Conservation (phyloP, 2,329 filamentous ascomycete species). For the Kalmusia sp. region DNA sequence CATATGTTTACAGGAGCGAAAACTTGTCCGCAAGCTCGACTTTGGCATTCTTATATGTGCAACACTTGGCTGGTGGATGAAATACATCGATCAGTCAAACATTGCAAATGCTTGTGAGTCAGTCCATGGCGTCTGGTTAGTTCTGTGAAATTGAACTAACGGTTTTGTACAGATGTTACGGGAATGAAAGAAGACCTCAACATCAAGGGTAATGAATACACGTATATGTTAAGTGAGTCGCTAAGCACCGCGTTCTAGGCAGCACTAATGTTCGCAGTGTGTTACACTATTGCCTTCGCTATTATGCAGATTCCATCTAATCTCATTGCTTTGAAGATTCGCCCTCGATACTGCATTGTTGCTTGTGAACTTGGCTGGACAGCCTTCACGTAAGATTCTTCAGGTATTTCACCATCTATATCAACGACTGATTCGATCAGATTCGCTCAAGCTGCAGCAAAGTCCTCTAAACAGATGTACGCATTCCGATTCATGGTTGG, state of each 20-base stretch:
- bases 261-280: neutral
- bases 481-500: neutral
- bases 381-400: neutral
- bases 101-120: neutral
- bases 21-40: neutral
- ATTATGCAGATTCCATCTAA: conserved; percentile 1
- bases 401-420: neutral
- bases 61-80: neutral
- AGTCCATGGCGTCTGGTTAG: no score
- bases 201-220: neutral
- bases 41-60: neutral
- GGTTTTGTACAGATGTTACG: neutral
- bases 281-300: neutral
- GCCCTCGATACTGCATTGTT: neutral
- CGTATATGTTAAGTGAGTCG: neutral
- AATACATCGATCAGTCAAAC: neutral
- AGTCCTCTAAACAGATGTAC: neutral
- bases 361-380: neutral
- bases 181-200: neutral
- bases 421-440: neutral
- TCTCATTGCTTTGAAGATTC: neutral
- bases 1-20: neutral
- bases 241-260: neutral
- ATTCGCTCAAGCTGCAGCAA: neutral
- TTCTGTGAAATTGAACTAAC: neutral